phyloP scores from a whole-genome alignment of 805 yeast species.

The Kodamaea kaohsiungensis region DNA sequence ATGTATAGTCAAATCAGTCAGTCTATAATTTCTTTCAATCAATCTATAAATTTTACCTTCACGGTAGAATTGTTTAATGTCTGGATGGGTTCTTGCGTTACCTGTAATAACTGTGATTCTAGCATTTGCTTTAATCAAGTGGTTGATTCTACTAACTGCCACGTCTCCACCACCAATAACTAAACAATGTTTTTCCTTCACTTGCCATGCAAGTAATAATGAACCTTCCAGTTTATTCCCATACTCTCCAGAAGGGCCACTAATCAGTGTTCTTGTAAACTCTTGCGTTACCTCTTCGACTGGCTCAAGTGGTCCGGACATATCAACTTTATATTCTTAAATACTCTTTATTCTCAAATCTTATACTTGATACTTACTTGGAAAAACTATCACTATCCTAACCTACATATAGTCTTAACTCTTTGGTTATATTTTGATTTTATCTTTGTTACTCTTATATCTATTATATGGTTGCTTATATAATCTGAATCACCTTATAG shows the following conservation, averaged over 20 bases:
- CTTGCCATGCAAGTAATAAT: constrained; percentile 73
- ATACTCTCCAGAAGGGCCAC: neutral
- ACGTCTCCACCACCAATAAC: constrained; percentile 82
- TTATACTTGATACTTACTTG: too few relatives aligned
- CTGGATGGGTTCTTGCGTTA: constrained; percentile 25
- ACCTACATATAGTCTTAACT: too few relatives aligned
- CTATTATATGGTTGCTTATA: too few relatives aligned
- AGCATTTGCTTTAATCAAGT: constrained; percentile 69
- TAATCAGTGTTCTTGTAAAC: constrained; percentile 3
- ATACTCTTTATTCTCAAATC: neutral
- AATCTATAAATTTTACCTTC: constrained; percentile 46
- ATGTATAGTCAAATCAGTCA: constrained; percentile 52
- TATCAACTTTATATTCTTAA: neutral
- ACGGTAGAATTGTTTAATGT: constrained; percentile 24
- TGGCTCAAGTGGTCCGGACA: neutral
- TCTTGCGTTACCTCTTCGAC: constrained; percentile 4
- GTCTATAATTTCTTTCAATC: constrained; percentile 44
- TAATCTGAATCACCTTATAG: too few relatives aligned
- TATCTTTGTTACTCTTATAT: too few relatives aligned
- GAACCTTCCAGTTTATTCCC: constrained; percentile 48
- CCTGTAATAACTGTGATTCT: constrained; percentile 64
- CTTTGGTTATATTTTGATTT: too few relatives aligned
- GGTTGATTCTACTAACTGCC: constrained; percentile 68
- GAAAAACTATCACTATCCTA: too few relatives aligned
- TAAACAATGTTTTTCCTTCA: constrained; percentile 59